Evolutionary conservation across 1,139 yeast species (phyloP), one percentile per base, ranked within the genome.

Genomic region (Diutina sp.): DNA sequence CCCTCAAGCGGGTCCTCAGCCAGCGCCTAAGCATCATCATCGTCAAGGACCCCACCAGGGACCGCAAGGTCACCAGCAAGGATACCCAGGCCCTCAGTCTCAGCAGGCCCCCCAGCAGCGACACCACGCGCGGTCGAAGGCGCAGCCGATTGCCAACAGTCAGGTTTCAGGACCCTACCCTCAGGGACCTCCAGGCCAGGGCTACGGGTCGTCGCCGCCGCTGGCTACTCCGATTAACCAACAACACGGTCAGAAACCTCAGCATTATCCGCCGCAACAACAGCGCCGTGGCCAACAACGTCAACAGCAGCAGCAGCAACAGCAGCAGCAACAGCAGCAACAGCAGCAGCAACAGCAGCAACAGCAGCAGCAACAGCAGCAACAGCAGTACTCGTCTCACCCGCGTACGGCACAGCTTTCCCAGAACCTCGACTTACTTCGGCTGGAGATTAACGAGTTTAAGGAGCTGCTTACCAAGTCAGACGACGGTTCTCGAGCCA

Each of bases 381-480:
- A 51, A 21, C 51, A 55, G 18, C 47, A 21, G n/a, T 30, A 30
- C 53, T 12, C 32, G 16, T n/a, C 18, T 8, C 32, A 50, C n/a
- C 44, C 28, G 18, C 53, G 53, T n/a, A 50, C 53, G 29, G 53
- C 53, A 2, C 46, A 60, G 52, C 60, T 76, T 63, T 74, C 74
- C 58, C 77, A 74, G 57, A 75, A 76, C 59, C 69, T 77, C 58
- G 77, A 76, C 59, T 62, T 75, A 57, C 68, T 77, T 57, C 64
- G 80, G 57, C 67, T 70, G 30, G 81, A 77, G 62, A 74, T 77
- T 58, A 76, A 76, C 60, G 79, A 76, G 58, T 77, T 76, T 60
- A 76, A 76, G 57, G 80, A 76, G 57, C 74, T 77, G 58, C 67
- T 76, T 60, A 69, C 68, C 53, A 68, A 66, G 55, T 61, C 62